A percentile compares a stretch with the other conserved stretches of the same genome.
These are phyloP conservation scores for Citrullus colocynthis DNA, from an alignment of 306 rosid species.

Conservation along the genomic window DNA sequence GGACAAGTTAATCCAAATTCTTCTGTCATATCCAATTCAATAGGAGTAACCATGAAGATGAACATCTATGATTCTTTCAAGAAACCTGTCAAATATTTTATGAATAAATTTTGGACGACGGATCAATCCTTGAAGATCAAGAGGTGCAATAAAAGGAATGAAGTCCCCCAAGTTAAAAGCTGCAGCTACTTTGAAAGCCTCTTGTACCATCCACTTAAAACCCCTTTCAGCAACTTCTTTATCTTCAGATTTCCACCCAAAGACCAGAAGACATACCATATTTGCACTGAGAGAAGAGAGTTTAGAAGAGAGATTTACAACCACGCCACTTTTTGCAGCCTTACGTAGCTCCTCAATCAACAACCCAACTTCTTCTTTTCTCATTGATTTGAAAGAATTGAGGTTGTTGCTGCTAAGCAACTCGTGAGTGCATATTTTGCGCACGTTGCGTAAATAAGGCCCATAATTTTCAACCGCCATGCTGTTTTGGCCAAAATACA, in stretches of 20 bases:
- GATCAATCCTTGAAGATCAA: conserved; percentile 51
- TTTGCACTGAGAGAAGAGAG: conserved; percentile 16
- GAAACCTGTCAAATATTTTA: conserved; percentile 38
- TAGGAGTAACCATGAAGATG: too few relatives aligned
- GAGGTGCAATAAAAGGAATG: conserved; percentile 32
- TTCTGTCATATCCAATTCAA: conserved; percentile 26
- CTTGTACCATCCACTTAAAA: conserved; percentile 33
- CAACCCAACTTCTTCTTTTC: conserved; percentile 38
- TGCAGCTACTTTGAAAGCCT: conserved; percentile 21
- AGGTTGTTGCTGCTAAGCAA: conserved; percentile 37
- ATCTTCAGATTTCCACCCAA: conserved; percentile 45
- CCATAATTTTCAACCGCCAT: conserved; percentile 33
- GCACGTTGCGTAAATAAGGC: conserved; percentile 55
- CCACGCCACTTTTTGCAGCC: conserved; percentile 13
- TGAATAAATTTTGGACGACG: conserved; percentile 25
- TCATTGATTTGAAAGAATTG: conserved; percentile 32
- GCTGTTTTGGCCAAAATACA: conserved; percentile 33
- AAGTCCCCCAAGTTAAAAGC: conserved; percentile 37
- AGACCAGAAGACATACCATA: conserved; percentile 41
- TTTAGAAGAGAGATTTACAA: conserved; percentile 37
- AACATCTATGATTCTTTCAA: conserved; percentile 22
- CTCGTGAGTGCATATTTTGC: conserved; percentile 56
- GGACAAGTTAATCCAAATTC: conserved; percentile 19
- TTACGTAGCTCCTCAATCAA: conserved; percentile 23
- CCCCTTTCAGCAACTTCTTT: conserved; percentile 40